phyloP scores from a whole-genome alignment of 345 rosid species.

The Trapa bicornis region DNA sequence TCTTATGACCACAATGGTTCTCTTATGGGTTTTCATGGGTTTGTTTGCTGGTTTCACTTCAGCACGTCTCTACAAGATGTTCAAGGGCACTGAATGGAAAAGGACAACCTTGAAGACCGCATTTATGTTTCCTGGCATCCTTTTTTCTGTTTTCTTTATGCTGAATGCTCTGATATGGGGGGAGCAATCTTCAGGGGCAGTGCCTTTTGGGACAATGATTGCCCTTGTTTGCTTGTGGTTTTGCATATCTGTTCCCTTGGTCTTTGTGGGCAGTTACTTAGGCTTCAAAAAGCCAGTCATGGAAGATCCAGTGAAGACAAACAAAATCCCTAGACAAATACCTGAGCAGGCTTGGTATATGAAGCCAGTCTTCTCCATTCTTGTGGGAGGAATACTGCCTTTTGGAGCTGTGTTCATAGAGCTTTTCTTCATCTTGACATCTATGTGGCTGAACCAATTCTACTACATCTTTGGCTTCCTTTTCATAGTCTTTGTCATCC shows the following conservation, averaged over 20 bases:
- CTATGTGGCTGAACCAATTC: constrained; percentile 98
- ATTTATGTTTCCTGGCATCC: constrained; percentile 84
- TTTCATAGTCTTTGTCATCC: constrained; percentile 78
- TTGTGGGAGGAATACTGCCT: constrained; percentile 92
- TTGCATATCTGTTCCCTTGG: constrained; percentile 93
- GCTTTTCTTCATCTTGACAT: constrained; percentile 92
- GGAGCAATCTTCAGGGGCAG: constrained; percentile 91
- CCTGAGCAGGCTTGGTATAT: constrained; percentile 98
- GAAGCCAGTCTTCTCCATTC: constrained; percentile 82
- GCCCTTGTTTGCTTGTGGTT: constrained; percentile 95
- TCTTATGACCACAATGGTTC: constrained; percentile 98
- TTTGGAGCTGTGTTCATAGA: constrained; percentile 95
- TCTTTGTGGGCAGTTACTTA: constrained; percentile 83
- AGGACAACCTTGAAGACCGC: constrained; percentile 84
- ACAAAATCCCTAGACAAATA: constrained; percentile 88
- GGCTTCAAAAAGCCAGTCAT: constrained; percentile 89
- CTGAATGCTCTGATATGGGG: constrained; percentile 90
- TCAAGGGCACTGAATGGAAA: constrained; percentile 95
- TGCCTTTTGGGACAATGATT: constrained; percentile 95
- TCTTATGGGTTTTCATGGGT: constrained; percentile 97
- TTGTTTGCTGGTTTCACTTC: constrained; percentile 88
- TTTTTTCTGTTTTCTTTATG: constrained; percentile 68
- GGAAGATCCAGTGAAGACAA: constrained; percentile 85
- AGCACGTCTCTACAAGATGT: constrained; percentile 81
- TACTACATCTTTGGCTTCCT: constrained; percentile 98